Conservation (phyloP, 1,284 basidiomycete species). For the Volvariella volvacea region DNA sequence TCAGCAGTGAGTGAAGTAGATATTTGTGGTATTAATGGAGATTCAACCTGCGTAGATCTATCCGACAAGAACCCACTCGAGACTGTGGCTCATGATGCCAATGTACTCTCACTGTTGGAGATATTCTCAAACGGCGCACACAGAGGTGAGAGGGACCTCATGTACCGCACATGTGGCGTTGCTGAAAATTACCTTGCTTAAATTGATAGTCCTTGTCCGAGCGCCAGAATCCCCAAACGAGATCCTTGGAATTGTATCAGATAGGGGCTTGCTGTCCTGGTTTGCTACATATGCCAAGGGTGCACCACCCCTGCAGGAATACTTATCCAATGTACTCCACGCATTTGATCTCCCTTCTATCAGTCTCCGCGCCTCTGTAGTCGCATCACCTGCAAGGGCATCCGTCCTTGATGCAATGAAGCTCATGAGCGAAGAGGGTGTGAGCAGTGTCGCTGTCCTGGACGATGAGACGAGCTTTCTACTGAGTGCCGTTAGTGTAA, state of each 20-base stretch:
- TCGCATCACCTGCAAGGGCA: slow-evolving; percentile 49
- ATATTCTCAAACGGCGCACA: slow-evolving; percentile 66
- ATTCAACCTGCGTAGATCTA: slow-evolving; percentile 41
- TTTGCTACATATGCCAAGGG: slow-evolving; percentile 47
- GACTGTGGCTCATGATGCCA: slow-evolving; percentile 53
- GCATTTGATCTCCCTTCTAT: slow-evolving; percentile 59
- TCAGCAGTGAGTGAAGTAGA: slow-evolving; percentile 49
- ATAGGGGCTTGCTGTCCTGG: slow-evolving; percentile 56
- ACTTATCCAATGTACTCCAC: slow-evolving; percentile 50
- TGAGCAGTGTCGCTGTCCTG: slow-evolving; percentile 70
- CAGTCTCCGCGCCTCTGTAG: slow-evolving; percentile 51
- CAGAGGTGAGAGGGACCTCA: slow-evolving; percentile 38
- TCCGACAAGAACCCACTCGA: slow-evolving; percentile 77
- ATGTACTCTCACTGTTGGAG: slow-evolving; percentile 53
- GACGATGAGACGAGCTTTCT: slow-evolving; percentile 56
- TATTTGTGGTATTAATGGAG: slow-evolving; percentile 4
- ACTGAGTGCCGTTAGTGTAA: slow-evolving; percentile 70
- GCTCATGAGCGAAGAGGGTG: slow-evolving; percentile 74
- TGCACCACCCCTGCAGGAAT: slow-evolving; percentile 42
- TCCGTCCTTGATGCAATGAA: slow-evolving; percentile 71
- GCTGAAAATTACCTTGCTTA: slow-evolving; percentile 8
- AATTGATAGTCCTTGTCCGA: slow-evolving; percentile 41
- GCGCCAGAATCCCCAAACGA: slow-evolving; percentile 28
- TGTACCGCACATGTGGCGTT: too few species aligned
- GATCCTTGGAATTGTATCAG: slow-evolving; percentile 55